These are phyloP conservation scores for Cyclotella sp. DNA, from an alignment of 108 stramenopile species.

Conservation along the genomic window DNA sequence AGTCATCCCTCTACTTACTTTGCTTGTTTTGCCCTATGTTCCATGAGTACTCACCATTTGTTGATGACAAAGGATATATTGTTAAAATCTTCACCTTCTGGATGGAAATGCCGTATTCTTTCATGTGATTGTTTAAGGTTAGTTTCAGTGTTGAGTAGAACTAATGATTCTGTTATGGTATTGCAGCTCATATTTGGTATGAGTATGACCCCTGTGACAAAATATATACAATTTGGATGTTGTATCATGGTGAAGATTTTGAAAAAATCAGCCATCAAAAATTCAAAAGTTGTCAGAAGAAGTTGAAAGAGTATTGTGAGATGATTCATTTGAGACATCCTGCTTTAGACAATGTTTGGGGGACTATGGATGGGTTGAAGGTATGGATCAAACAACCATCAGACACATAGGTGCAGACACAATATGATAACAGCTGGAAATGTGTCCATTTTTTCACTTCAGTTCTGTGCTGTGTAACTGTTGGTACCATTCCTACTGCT, in stretches of 20 bases:
- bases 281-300: not conserved
- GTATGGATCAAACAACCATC: not conserved
- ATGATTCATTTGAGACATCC: not conserved
- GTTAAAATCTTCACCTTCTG: too few relatives aligned
- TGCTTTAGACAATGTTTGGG: not conserved
- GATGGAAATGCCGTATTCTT: too few relatives aligned
- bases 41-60: conserved; percentile 1
- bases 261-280: not conserved
- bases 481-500: conserved; percentile 36
- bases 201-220: not conserved
- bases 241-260: not conserved
- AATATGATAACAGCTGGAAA: not conserved
- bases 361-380: conserved; percentile 1
- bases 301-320: not conserved
- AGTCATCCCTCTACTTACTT: not conserved
- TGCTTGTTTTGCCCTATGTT: not conserved
- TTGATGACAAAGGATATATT: not conserved
- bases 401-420: not conserved
- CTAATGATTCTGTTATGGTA: not conserved
- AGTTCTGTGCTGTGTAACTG: conserved; percentile 46
- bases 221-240: not conserved
- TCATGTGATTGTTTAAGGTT: not conserved
- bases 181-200: not conserved
- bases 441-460: too few relatives aligned
- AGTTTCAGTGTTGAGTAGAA: not conserved